Conservation (phyloP, 192 early-diverging fungal species). For the Umbelopsis vinacea region DNA sequence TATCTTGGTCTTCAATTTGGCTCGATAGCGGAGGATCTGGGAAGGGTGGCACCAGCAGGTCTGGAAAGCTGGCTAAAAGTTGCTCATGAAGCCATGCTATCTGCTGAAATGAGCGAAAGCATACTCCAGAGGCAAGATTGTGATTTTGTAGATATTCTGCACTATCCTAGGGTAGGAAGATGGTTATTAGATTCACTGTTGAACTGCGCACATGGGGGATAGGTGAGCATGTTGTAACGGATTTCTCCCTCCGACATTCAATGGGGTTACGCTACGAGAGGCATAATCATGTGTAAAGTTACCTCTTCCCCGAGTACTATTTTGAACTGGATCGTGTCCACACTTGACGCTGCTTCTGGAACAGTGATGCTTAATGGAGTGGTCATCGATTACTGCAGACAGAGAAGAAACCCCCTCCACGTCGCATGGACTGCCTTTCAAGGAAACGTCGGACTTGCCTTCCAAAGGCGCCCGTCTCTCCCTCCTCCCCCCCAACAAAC, state of each 20-base stretch:
- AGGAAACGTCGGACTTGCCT: background rate
- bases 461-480: background rate
- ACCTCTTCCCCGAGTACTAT: slow-evolving; percentile 44
- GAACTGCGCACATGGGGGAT: background rate
- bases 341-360: slow-evolving; percentile 56
- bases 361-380: slow-evolving; percentile 38
- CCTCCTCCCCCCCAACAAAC: background rate
- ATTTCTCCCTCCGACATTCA: slow-evolving; percentile 12
- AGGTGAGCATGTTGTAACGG: background rate
- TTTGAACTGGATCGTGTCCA: slow-evolving; percentile 59
- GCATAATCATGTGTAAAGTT: background rate
- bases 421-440: slow-evolving; percentile 1
- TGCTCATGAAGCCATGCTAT: slow-evolving; percentile 53
- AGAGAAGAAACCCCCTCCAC: background rate
- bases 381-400: slow-evolving; percentile 15
- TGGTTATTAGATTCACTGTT: background rate
- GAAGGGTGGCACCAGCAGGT: slow-evolving; percentile 49
- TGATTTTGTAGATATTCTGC: slow-evolving; percentile 1
- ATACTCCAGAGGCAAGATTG: slow-evolving; percentile 6
- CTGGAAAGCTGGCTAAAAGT: slow-evolving; percentile 35
- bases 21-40: slow-evolving; percentile 47
- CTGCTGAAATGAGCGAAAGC: slow-evolving; percentile 56
- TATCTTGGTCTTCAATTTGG: slow-evolving; percentile 56
- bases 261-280: background rate
- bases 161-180: background rate